Conservation (phyloP, 305 asterid genomes). For the Rubia balearica region DNA sequence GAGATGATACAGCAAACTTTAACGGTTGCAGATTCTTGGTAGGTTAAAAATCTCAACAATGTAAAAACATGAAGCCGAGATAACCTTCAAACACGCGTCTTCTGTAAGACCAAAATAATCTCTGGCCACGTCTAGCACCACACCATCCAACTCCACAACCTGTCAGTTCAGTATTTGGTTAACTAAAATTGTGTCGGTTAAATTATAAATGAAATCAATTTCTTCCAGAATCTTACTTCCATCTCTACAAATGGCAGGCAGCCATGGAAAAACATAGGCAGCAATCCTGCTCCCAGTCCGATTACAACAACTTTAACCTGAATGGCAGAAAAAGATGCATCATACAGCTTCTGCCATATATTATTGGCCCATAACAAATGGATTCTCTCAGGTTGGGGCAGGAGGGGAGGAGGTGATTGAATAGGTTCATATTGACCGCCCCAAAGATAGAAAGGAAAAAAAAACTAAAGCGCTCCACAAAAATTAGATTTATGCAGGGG, state of each 20-base stretch:
- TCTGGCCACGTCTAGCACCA: slow-evolving; percentile 67
- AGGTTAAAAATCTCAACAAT: not conserved
- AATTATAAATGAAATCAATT: not conserved
- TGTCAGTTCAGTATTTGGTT: slow-evolving; percentile 30
- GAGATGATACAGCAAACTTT: not conserved
- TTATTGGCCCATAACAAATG: not conserved
- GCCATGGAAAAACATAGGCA: slow-evolving; percentile 84
- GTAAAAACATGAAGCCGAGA: slow-evolving; percentile 10
- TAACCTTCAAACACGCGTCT: slow-evolving; percentile 66
- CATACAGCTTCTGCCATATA: slow-evolving; percentile 4
- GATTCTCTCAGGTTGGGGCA: not conserved
- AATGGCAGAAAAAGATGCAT: not conserved
- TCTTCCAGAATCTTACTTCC: slow-evolving; percentile 43
- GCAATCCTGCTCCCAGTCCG: slow-evolving; percentile 97
- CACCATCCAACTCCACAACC: slow-evolving; percentile 83
- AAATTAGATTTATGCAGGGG: not conserved
- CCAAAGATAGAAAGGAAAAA: not conserved
- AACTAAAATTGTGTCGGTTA: not conserved
- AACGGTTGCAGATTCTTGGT: not conserved
- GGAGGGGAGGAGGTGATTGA: not conserved
- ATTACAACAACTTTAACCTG: slow-evolving; percentile 67
- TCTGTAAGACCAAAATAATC: slow-evolving; percentile 61
- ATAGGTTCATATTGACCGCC: not conserved
- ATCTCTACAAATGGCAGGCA: slow-evolving; percentile 47
- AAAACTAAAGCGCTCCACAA: not conserved